These are phyloP conservation scores for Escallonia rubra DNA, from an alignment of 129 eudicot genomes.

Conservation along the genomic window DNA sequence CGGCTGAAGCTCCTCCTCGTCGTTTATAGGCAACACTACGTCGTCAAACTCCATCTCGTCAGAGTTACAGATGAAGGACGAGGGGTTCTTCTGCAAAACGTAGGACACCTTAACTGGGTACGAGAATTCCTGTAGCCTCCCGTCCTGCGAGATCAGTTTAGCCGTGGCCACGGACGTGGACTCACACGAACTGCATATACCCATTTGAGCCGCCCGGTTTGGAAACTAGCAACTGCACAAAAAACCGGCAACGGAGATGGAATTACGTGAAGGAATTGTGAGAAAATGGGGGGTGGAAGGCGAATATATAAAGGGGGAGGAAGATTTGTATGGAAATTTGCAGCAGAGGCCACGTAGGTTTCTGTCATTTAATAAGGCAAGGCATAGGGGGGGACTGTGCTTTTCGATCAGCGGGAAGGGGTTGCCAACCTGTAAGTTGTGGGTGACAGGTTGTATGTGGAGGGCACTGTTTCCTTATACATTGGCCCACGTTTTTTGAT, in stretches of 20 bases:
- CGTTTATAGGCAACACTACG: conserved; percentile 56
- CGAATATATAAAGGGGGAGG: conserved; percentile 21
- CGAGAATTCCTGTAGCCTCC: conserved; percentile 64
- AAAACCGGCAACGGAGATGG: background rate
- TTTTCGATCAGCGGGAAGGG: conserved; percentile 23
- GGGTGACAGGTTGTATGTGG: conserved; percentile 43
- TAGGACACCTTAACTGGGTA: conserved; percentile 71
- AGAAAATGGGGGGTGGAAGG: background rate
- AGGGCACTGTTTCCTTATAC: background rate
- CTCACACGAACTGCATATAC: conserved; percentile 74
- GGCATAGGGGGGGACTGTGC: too few species aligned
- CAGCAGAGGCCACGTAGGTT: conserved; percentile 29
- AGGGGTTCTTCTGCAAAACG: conserved; percentile 56
- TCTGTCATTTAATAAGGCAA: background rate
- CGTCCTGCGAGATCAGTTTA: conserved; percentile 64
- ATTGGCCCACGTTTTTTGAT: conserved; percentile 3
- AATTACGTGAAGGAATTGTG: background rate
- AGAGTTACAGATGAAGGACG: conserved; percentile 73
- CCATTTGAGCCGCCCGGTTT: conserved; percentile 27
- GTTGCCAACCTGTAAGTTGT: conserved; percentile 38
- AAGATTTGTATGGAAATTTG: conserved; percentile 27
- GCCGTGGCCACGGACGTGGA: conserved; percentile 65
- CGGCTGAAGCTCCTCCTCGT: conserved; percentile 58
- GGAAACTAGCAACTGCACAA: background rate
- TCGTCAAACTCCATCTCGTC: conserved; percentile 95